Evolutionary conservation across 106 monocot genomes (phyloP), one percentile per base, ranked within the genome.

Genomic region (Apostasia ramifera): DNA sequence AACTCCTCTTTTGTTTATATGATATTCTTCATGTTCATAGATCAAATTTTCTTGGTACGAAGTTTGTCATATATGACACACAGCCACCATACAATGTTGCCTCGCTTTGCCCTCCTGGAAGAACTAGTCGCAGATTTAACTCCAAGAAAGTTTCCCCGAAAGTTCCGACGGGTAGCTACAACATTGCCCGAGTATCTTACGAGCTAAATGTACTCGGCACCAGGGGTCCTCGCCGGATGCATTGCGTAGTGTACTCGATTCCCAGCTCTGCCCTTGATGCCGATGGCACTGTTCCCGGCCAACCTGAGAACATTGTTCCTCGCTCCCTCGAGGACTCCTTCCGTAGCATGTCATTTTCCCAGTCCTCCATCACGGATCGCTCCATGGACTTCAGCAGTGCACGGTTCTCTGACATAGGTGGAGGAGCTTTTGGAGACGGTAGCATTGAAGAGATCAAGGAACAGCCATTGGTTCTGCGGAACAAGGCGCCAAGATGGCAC

Each of bases 21-120:
- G 9, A 49, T 55, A 0, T 48, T 26, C 40, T 14, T 54, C 40
- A 26, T 45, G 52, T 44, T 37, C 38, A 43, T 70, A 90, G 90
- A 73, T 86, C 90, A 56, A 90, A 90, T 76, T 83, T 90, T 64
- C 79, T 83, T 53, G 83, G 79, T 11, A 79, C 83, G 10, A 83
- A 83, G 76, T 83, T 83, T 45, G 53, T 66, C 14, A 69, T 83
- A 15, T 79, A 75, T 43, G 83, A 83, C 47, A 73, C 83, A 53
- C 83, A 77, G 53, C 80, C 73, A 6, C 84, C 84, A 8, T 73
- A 70, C 64, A 84, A 70, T 38, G 58, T 46, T 6, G 66, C 72
- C 6, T 43, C 71, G 26, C 49, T 72, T 39, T 61, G 53, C n/a
- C 70, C 79, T 11, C 63, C 73, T 39, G 79, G 83, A 37, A 55